Evolutionary conservation across 2,329 filamentous ascomycete genomes (phyloP).

Genomic region (Trichoderma sp.): DNA sequence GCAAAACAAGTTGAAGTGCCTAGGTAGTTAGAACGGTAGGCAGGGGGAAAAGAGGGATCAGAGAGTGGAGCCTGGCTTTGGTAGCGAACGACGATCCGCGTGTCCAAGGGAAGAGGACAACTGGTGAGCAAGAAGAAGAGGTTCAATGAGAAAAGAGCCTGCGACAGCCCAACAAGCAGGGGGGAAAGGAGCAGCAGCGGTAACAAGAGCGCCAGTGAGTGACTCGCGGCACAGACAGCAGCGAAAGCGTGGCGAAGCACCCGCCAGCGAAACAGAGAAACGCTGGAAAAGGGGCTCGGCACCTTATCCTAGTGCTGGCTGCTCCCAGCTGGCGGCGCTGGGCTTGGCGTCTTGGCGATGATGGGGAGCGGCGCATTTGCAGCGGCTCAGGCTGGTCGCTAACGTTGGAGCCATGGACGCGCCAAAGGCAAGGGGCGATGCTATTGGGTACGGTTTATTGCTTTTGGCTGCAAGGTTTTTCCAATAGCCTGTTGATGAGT

Average conservation of each 20-base stretch:
- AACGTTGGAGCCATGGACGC: not conserved
- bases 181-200: not conserved
- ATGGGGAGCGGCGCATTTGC: not conserved
- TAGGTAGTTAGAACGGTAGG: too few species aligned
- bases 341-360: constrained; percentile 7
- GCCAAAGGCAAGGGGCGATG: not conserved
- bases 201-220: not conserved
- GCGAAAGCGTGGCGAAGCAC: constrained; percentile 13
- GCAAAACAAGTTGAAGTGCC: not conserved
- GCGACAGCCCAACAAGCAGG: not conserved
- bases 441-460: not conserved
- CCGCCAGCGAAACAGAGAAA: not conserved
- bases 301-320: constrained; percentile 5
- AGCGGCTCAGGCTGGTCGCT: not conserved
- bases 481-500: not conserved
- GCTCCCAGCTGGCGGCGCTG: not conserved
- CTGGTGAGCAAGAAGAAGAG: not conserved
- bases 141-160: not conserved
- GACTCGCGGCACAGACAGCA: not conserved
- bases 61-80: constrained; percentile 8
- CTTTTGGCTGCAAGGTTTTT: not conserved
- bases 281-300: not conserved
- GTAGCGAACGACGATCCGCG: constrained; percentile 21
- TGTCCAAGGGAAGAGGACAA: not conserved
- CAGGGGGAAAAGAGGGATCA: not conserved